These are phyloP conservation scores for Microcera coccophila DNA, from an alignment of 2,329 filamentous ascomycete species.

Conservation along the genomic window DNA sequence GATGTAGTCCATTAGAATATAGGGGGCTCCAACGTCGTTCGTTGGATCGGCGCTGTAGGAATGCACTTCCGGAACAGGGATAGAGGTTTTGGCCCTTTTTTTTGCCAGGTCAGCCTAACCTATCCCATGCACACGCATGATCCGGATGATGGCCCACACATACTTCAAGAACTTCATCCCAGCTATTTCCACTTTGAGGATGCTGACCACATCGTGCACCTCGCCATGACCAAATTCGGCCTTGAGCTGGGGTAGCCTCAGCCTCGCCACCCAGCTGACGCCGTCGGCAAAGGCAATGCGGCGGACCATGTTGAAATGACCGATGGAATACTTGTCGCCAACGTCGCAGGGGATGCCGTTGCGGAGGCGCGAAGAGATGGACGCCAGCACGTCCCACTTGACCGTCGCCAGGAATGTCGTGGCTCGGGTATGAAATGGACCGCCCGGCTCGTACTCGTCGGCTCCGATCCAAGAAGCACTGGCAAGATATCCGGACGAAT, in stretches of 20 bases:
- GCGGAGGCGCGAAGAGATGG: neutral
- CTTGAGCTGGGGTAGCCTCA: neutral
- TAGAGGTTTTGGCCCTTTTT: neutral
- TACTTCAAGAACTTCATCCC: conserved; percentile 2
- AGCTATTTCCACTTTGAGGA: neutral
- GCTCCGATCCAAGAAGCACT: neutral
- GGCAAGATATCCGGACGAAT: no score
- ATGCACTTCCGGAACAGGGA: neutral
- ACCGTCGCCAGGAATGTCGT: no score
- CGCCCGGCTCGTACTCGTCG: neutral
- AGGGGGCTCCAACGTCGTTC: no score
- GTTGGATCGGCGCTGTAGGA: no score
- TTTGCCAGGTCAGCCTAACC: neutral
- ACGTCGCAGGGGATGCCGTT: neutral
- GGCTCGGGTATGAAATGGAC: neutral
- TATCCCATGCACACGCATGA: neutral
- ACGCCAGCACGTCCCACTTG: neutral
- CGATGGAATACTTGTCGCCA: neutral
- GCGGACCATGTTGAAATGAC: conserved; percentile 1
- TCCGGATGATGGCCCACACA: no score
- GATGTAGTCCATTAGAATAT: no score
- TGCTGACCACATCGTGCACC: neutral
- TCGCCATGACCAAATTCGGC: neutral
- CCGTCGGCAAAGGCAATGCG: neutral
- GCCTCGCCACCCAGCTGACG: neutral